Percentiles rank a stretch among this genome's conserved stretches.
These are phyloP conservation scores for Meira miltonrushii DNA, from an alignment of 1,284 basidiomycete species.

Conservation along the genomic window DNA sequence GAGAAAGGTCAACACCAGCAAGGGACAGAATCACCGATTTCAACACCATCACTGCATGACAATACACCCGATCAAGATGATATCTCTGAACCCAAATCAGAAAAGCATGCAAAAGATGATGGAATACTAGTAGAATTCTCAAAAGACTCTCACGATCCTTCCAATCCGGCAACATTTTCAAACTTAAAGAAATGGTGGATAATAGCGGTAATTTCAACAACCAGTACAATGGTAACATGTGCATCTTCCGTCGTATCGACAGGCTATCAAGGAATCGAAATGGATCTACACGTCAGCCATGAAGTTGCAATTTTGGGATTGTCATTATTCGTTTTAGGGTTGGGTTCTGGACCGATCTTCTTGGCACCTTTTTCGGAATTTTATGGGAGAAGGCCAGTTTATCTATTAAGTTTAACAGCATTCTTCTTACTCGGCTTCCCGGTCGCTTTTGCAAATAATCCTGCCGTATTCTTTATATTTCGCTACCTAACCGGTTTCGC, in stretches of 20 bases:
- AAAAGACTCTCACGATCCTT: constrained; percentile 15
- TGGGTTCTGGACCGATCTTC: constrained; percentile 51
- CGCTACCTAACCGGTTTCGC: constrained; percentile 64
- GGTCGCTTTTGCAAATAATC: constrained; percentile 64
- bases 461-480: constrained; percentile 63
- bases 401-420: constrained; percentile 29
- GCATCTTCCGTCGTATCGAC: constrained; percentile 32
- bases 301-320: constrained; percentile 70
- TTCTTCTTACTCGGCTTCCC: constrained; percentile 60
- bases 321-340: constrained; percentile 63
- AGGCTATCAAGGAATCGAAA: constrained; percentile 60
- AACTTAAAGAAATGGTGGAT: constrained; percentile 19
- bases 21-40: background rate
- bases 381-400: constrained; percentile 55
- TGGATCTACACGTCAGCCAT: constrained; percentile 62
- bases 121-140: constrained; percentile 26
- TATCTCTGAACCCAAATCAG: too few relatives aligned
- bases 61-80: background rate
- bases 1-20: background rate
- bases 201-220: constrained; percentile 21
- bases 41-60: background rate
- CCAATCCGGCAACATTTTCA: constrained; percentile 32
- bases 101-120: constrained; percentile 16
- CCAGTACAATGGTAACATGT: constrained; percentile 33
- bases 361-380: constrained; percentile 47